Evolutionary conservation across 2,329 filamentous ascomycete genomes (phyloP).

Genomic region (Colletotrichum acutatum): DNA sequence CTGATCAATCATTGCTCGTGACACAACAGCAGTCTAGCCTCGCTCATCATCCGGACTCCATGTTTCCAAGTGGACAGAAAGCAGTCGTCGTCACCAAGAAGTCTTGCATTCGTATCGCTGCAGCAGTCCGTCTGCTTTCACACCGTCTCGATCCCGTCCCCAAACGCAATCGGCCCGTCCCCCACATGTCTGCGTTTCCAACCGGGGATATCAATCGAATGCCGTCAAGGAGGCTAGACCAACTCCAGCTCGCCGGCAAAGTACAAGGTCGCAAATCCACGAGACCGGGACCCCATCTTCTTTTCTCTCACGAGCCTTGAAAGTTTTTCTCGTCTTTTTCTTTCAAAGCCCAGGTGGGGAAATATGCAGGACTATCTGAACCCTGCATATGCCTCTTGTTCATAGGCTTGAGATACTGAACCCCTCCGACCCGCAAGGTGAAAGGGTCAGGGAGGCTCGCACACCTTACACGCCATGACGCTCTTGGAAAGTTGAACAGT

Average conservation of each 20-base stretch:
- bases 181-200: neutral
- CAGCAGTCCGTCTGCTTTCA: neutral
- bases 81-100: neutral
- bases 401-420: neutral
- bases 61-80: neutral
- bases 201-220: neutral
- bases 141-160: neutral
- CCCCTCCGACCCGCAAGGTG: neutral
- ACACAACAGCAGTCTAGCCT: neutral
- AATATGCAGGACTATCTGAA: neutral
- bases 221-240: neutral
- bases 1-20: neutral
- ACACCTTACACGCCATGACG: neutral
- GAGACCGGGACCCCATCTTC: neutral
- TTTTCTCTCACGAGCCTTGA: neutral
- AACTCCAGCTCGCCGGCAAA: neutral
- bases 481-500: neutral
- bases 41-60: neutral
- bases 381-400: conserved; percentile 6
- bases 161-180: neutral
- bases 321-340: neutral
- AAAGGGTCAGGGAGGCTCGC: neutral
- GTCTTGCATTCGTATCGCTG: neutral
- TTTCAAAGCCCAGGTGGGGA: neutral
- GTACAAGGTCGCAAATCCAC: neutral